Base-by-base conservation (phyloP, 2,329 filamentous ascomycete genomes). In the Neobulgaria alba region DNA sequence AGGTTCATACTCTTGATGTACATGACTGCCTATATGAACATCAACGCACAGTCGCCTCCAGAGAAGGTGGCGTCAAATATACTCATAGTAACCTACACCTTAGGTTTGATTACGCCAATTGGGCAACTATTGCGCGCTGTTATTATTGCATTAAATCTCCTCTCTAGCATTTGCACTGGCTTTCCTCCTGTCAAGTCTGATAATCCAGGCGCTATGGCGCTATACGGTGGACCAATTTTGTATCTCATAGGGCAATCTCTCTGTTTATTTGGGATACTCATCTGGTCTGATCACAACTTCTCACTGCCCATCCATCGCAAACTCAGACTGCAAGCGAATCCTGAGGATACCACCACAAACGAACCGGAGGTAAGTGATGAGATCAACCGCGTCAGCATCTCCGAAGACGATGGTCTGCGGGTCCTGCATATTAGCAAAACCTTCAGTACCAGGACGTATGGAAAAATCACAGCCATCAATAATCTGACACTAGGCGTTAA, bases 401-500 rank as follows among this genome's bases (percentile, higher is more conserved):
- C 68, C n/a, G n/a, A n/a, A 9, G 41, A 59, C 7, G 44, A 49
- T 31, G 43, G 49, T 10, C 73, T 95, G 12, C 75, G 79, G 14
- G 83, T 90, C 3, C 62, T 83, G 37, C 77, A 90, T 58, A 65
- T n/a, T n/a, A n/a, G n/a, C n/a, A n/a, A n/a, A n/a, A n/a, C n/a
- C n/a, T n/a, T n/a, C n/a, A n/a, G n/a, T 93, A 18, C 10, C 15
- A 17, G 10, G 10, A 34, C 30, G 3, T 35, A 4, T 52, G 75
- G 77, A 14, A 72, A 71, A 48, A 81, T 82, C 51, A 75, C 78
- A 1, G 88, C 85, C 3, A 85, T 94, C 17, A 79, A 93, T 55
- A 82, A 94, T 54, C 77, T 90, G 31, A 84, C 81, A 0, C 94
- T 95, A 53, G 80, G 81, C 17, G 80, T 94, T 19, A 73, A 75